Evolutionary conservation across 495 filamentous ascomycete genomes (phyloP).

Genomic region (Penicillium bovifimosum): DNA sequence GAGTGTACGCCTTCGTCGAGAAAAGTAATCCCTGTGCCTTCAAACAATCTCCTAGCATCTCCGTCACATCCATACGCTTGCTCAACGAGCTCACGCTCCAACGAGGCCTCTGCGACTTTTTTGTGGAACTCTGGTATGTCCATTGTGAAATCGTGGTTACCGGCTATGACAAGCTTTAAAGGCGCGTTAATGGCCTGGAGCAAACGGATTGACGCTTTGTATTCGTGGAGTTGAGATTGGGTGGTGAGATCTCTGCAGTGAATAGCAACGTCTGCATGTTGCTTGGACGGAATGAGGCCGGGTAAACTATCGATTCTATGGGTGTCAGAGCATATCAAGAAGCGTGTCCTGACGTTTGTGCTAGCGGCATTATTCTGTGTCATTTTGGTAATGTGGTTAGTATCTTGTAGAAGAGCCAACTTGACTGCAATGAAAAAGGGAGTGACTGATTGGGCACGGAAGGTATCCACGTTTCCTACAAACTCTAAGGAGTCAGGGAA

Average conservation of each 20-base stretch:
- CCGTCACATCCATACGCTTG: conserved; percentile 29
- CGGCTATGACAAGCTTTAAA: conserved; percentile 67
- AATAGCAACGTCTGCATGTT: conserved; percentile 54
- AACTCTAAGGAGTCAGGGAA: too few species aligned
- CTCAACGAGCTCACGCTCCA: conserved; percentile 23
- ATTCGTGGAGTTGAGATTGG: conserved; percentile 52
- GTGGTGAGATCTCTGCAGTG: conserved; percentile 67
- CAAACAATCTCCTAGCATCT: conserved; percentile 23
- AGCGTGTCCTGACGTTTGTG: too few species aligned
- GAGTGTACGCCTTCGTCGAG: conserved; percentile 56
- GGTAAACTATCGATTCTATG: too few species aligned
- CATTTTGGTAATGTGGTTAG: too few species aligned
- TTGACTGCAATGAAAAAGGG: too few species aligned
- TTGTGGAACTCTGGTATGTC: conserved; percentile 38
- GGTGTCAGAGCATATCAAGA: too few species aligned
- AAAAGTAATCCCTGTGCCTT: conserved; percentile 45
- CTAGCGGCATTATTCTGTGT: too few species aligned
- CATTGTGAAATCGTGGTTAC: conserved; percentile 66
- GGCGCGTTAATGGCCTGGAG: conserved; percentile 50
- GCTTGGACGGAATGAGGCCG: conserved; percentile 1
- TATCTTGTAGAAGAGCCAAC: too few species aligned
- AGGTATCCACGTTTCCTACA: too few species aligned
- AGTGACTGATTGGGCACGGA: too few species aligned
- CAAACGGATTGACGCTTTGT: conserved; percentile 40
- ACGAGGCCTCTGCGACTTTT: conserved; percentile 27